Evolutionary conservation across 257 asterid species (phyloP), one percentile per base, ranked within the genome.

Genomic region (Fraxinus pennsylvanica): DNA sequence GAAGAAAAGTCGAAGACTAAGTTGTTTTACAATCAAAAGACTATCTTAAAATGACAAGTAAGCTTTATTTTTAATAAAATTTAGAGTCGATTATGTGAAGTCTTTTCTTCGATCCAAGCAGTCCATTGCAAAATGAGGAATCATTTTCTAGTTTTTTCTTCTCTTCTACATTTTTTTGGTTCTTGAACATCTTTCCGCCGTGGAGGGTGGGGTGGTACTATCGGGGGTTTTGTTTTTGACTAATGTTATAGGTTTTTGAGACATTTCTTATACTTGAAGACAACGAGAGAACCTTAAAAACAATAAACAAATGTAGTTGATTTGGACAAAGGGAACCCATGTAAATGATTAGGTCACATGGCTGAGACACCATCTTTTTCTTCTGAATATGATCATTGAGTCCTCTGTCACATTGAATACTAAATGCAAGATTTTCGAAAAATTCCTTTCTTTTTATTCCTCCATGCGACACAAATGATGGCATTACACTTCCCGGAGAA

Each of bases 281-380:
- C 35, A 43, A 36, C n/a, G 41, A 80, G 54, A 70, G 29, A 59
- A 59, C 29, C 29, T 43, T 13, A 36, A 70, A 35, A 70, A 13
- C 10, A 9, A 27, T 29, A 9, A 57, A 13, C 29, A 25, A 10
- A 15, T 41, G 72, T 61, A 61, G 72, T 73, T 76, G 77, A 79
- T 45, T 74, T 71, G 72, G 63, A 78, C 59, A 80, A 84, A 86
- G 84, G 83, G 77, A 21, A 59, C 67, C 87, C 86, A 84, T 79
- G 84, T 87, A 85, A 91, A 90, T 91, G 92, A 91, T 91, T 88
- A 81, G 82, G 52, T 87, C 97, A 91, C 97, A 90, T 91, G 92
- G 86, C 45, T 79, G 35, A 74, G 84, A 81, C 87, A 87, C 57
- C 79, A 76, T 81, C 87, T 75, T 52, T 71, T 77, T 25, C 74